Evolutionary conservation across 106 monocot species (phyloP).

Genomic region (Alisma plantagoaquatica): DNA sequence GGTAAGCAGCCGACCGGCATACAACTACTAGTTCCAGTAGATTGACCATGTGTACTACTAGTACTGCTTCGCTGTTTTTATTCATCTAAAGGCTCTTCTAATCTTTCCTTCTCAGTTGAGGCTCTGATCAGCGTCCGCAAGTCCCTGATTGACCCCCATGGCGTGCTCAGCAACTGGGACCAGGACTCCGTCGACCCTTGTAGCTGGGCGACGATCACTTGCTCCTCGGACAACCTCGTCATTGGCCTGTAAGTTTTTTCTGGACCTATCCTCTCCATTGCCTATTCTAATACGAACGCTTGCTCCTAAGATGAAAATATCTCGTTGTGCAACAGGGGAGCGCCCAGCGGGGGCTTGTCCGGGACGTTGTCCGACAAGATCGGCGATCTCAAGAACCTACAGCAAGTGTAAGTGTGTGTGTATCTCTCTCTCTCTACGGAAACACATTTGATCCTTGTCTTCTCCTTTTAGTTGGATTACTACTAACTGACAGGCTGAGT

Average conservation of each 20-base stretch:
- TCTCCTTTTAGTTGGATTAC: too few relatives aligned
- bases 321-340: slow-evolving; percentile 34
- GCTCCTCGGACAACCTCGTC: slow-evolving; percentile 77
- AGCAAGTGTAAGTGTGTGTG: slow-evolving; percentile 93
- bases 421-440: too few relatives aligned
- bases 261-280: background rate
- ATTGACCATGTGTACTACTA: background rate
- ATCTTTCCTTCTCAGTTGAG: slow-evolving; percentile 26
- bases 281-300: background rate
- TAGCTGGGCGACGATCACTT: slow-evolving; percentile 98
- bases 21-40: background rate
- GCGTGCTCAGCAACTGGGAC: slow-evolving; percentile 90
- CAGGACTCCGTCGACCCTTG: slow-evolving; percentile 89
- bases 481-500: background rate
- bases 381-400: slow-evolving; percentile 79
- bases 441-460: background rate
- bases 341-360: slow-evolving; percentile 74
- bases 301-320: background rate
- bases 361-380: slow-evolving; percentile 67
- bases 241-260: slow-evolving; percentile 47
- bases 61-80: slow-evolving; percentile 1
- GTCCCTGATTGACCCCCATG: slow-evolving; percentile 65
- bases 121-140: slow-evolving; percentile 61
- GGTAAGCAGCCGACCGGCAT: slow-evolving; percentile 4
- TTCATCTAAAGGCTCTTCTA: background rate